phyloP scores from a whole-genome alignment of 192 early-diverging fungal species.

The Mortierella alpina region DNA sequence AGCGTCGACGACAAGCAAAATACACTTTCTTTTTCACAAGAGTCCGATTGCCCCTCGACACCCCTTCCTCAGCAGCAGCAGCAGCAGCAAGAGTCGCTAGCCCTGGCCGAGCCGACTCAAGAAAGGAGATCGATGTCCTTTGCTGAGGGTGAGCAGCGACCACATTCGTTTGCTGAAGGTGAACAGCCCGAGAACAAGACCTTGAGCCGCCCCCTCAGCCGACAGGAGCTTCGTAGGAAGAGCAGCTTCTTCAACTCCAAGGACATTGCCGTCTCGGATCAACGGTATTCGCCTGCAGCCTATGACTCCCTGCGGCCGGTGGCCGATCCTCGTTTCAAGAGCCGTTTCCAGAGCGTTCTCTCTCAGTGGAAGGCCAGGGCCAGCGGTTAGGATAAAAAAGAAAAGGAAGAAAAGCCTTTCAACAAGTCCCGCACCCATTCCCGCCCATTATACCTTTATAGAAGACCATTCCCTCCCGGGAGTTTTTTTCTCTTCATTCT shows the following conservation, averaged over 20 bases:
- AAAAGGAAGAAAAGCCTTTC: neutral
- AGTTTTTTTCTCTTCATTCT: no score
- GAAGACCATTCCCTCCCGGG: no score
- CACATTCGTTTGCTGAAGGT: neutral
- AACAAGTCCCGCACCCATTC: no score
- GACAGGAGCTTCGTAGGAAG: slow-evolving; percentile 46
- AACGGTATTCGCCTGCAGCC: slow-evolving; percentile 24
- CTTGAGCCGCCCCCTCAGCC: slow-evolving; percentile 28
- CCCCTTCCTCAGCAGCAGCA: neutral
- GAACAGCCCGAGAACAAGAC: slow-evolving; percentile 16
- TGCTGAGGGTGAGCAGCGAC: neutral
- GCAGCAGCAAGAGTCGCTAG: neutral
- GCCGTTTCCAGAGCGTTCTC: slow-evolving; percentile 37
- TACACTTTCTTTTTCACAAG: no score
- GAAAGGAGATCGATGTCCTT: neutral
- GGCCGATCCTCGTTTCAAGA: slow-evolving; percentile 47
- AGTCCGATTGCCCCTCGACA: no score
- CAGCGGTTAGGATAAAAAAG: slow-evolving; percentile 8
- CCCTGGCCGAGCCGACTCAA: neutral
- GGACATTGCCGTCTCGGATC: slow-evolving; percentile 34
- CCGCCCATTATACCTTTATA: no score
- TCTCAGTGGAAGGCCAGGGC: slow-evolving; percentile 40
- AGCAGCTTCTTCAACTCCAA: slow-evolving; percentile 53
- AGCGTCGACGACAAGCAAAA: no score
- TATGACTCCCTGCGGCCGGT: slow-evolving; percentile 35